Evolutionary conservation across 306 rosid genomes (phyloP), one percentile per base, ranked within the genome.

Genomic region (Corylus americana): DNA sequence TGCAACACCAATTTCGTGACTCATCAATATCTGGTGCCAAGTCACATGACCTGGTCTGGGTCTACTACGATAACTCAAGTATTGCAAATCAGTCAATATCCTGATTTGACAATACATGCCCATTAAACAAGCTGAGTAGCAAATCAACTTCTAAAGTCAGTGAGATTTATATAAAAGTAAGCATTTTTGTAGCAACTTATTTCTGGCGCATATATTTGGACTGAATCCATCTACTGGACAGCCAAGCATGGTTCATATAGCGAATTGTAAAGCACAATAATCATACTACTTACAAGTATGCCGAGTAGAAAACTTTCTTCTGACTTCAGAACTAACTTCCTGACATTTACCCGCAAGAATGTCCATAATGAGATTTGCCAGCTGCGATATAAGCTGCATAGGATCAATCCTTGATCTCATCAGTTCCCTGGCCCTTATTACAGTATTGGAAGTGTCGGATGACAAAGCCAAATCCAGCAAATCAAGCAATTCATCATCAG

Each of bases 401-500:
- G 98, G 98, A 82, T 91, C 93, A 68, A 91, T 84, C 82, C 90
- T 86, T 14, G 97, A 93, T 68, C 91, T 89, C 93, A 93, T 91
- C 77, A 93, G 74, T 81, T 93, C 97, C 49, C 97, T 87, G 61
- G 97, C 97, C 82, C 82, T 87, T 78, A 82, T 79, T 71, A 93
- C 98, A 3, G 97, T 93, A 77, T 84, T 89, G 44, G 98, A 82
- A 71, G 91, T 83, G 88, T 93, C 97, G 4, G 92, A 90, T 22
- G 98, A 93, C 86, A 91, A 85, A 18, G 98, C 97, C 80, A 91
- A 83, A 86, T 93, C 97, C 85, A 93, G 93, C 81, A 93, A 86
- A 73, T 89, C 87, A 55, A 91, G 91, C 84, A 93, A 89, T 70
- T 93, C 95, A 54, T 87, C 95, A 78, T 91, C 98, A 5, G 97